Evolutionary conservation across 768 basidiomycete species (phyloP), one percentile per base, ranked within the genome.

Genomic region (Russula sp.): DNA sequence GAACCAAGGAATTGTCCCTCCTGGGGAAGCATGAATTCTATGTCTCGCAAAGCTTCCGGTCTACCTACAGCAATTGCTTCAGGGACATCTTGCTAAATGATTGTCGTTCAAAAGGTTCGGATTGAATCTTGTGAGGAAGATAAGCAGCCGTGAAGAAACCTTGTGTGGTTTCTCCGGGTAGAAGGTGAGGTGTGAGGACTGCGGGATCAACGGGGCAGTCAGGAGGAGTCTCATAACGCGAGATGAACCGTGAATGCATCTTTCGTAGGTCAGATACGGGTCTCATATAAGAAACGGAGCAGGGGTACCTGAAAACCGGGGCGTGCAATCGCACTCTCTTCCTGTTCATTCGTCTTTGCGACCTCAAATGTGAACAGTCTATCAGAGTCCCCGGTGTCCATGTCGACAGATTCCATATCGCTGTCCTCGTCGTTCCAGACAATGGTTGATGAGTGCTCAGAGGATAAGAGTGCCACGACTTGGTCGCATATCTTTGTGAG

Each of bases 341-440:
- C 27, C 2, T 27, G 27, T 27, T 27, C 27, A 27, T 27, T 27
- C 27, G 27, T 27, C 27, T 27, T 27, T 27, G 27, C 1, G 27
- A 27, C 83, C 57, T 80, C 78, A 59, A 83, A 85, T 0, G 76
- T 77, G 67, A 80, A 82, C 59, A 85, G 71, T 13, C 83, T 74
- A 35, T 81, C 82, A 3, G 70, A 71, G 22, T 76, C 75, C 11
- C 78, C 76, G 16, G 27, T 27, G 27, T 27, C 27, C 27, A 27
- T 27, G 27, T 27, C 27, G 27, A 27, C 27, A 27, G 27, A 63
- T 0, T 59, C 58, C 13, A 66, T 62, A 34, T 70, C 57, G 3
- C 67, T 64, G 9, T 74, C 53, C 2, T 76, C 73, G 6, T 77
- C 70, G 18, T 68, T 72, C 79, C 78, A 84, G 3, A 83, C 70